A percentile compares a stretch with the other conserved stretches of the same genome.
Evolutionary conservation across 148 eudicot genomes (phyloP).

Genomic region (Camellia lanceoleosa): DNA sequence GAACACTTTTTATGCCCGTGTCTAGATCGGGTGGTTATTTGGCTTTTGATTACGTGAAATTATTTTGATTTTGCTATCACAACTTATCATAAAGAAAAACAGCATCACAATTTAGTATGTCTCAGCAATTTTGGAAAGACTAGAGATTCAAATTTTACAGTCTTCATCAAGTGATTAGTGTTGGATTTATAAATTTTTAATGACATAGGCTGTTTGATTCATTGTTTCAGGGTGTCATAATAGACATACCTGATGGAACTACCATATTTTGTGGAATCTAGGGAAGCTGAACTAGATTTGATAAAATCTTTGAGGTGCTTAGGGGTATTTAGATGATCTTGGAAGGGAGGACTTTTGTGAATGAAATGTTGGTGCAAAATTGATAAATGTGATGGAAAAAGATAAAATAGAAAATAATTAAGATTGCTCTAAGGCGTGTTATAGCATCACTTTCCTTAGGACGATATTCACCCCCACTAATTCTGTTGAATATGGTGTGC

Average conservation of each 20-base stretch:
- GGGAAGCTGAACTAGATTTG: neutral
- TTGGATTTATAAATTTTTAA: neutral
- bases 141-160: no score
- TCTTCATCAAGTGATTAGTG: neutral
- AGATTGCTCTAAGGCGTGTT: no score
- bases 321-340: neutral
- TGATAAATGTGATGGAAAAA: no score
- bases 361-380: neutral
- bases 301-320: neutral
- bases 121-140: slow-evolving; percentile 3
- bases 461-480: no score
- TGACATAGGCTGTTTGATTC: neutral
- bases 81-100: no score
- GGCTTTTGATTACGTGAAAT: neutral
- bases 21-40: neutral
- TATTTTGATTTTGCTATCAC: neutral
- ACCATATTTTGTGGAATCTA: neutral
- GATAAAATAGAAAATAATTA: no score
- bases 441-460: no score
- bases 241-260: neutral
- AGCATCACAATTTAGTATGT: no score
- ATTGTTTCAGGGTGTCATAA: neutral
- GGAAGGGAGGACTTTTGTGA: neutral
- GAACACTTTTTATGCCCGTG: neutral
- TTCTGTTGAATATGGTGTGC: no score